These are phyloP conservation scores for Mortierella sp. DNA, from an alignment of 371 early-diverging fungal genomes.

Conservation along the genomic window DNA sequence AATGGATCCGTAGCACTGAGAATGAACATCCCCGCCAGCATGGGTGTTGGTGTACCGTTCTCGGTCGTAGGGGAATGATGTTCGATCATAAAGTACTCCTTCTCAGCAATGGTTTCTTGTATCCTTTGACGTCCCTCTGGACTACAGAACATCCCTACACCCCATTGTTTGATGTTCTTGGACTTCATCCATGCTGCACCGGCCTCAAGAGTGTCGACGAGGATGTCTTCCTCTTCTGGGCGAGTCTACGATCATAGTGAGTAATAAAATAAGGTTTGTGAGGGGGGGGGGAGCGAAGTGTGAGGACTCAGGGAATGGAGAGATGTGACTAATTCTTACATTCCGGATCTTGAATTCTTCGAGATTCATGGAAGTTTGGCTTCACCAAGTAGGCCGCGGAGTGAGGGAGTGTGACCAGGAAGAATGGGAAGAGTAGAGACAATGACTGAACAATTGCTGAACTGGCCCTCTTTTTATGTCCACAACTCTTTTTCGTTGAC, in stretches of 20 bases:
- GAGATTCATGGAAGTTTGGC: constrained; percentile 8
- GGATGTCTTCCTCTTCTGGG: constrained; percentile 18
- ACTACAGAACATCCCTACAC: constrained; percentile 23
- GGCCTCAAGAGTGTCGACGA: constrained; percentile 29
- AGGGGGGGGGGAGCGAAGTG: too few relatives aligned
- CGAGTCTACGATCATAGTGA: constrained; percentile 6
- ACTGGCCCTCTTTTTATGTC: too few relatives aligned
- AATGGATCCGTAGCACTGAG: constrained; percentile 23
- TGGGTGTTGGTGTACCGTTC: not conserved
- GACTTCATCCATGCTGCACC: constrained; percentile 17
- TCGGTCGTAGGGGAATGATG: not conserved
- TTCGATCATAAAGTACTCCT: constrained; percentile 24
- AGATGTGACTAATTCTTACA: constrained; percentile 7
- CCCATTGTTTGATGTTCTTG: constrained; percentile 34
- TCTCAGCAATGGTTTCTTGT: constrained; percentile 9
- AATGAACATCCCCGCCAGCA: constrained; percentile 23
- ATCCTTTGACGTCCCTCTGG: constrained; percentile 4
- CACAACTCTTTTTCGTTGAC: too few relatives aligned
- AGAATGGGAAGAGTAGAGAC: too few relatives aligned
- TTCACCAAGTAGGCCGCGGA: too few relatives aligned
- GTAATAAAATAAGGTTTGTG: not conserved
- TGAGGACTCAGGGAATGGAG: too few relatives aligned
- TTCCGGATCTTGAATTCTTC: constrained; percentile 33
- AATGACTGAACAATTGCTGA: too few relatives aligned
- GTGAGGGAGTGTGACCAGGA: too few relatives aligned